These are phyloP conservation scores for Aspergillus campestris DNA, from an alignment of 495 filamentous ascomycete species.

Conservation along the genomic window DNA sequence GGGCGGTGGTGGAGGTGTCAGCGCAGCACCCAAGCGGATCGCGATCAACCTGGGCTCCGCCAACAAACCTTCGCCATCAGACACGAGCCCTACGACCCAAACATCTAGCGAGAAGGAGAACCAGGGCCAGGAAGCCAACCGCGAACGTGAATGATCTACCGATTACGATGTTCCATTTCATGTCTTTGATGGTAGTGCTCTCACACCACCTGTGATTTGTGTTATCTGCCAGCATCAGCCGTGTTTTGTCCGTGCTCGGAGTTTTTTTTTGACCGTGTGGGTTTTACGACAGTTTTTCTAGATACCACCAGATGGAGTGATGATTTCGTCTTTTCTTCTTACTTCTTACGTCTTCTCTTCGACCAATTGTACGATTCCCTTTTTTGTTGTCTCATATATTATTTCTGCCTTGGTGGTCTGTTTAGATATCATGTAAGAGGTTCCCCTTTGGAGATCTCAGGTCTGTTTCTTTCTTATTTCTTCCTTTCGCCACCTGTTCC, in stretches of 20 bases:
- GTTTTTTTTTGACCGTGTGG: background rate
- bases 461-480: constrained; percentile 10
- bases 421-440: constrained; percentile 10
- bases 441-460: background rate
- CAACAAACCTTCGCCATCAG: constrained; percentile 9
- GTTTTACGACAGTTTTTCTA: constrained; percentile 23
- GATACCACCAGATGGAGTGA: constrained; percentile 33
- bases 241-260: constrained; percentile 9
- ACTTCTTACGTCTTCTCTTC: constrained; percentile 11
- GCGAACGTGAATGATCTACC: constrained; percentile 18
- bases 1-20: constrained; percentile 10
- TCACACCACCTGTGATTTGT: background rate
- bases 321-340: constrained; percentile 15
- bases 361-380: constrained; percentile 21
- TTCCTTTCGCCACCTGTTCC: constrained; percentile 3
- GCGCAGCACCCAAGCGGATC: constrained; percentile 39
- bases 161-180: constrained; percentile 9
- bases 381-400: constrained; percentile 9
- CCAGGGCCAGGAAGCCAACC: constrained; percentile 19
- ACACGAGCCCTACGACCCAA: constrained; percentile 9
- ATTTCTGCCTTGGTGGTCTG: constrained; percentile 1
- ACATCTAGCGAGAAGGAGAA: constrained; percentile 33
- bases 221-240: constrained; percentile 4
- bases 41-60: constrained; percentile 38
- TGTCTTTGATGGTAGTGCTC: constrained; percentile 2